These are phyloP conservation scores for Lepiota brunneoincarnata DNA, from an alignment of 768 basidiomycete species.

Conservation along the genomic window DNA sequence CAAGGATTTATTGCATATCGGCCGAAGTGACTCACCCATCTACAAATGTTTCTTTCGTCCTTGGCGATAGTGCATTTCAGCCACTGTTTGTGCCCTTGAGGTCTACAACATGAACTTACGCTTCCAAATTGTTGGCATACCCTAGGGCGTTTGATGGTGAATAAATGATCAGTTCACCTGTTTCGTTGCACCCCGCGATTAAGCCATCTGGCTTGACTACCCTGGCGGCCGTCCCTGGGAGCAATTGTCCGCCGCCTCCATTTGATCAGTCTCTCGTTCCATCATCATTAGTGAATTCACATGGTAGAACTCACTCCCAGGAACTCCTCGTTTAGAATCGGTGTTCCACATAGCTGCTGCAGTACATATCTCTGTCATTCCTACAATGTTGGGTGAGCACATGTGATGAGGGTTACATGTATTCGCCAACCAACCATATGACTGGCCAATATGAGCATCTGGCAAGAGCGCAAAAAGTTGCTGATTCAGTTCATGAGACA, in stretches of 20 bases:
- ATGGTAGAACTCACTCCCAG: conserved; percentile 39
- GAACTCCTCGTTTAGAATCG: conserved; percentile 43
- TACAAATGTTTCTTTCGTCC: conserved; percentile 66
- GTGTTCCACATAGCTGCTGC: conserved; percentile 48
- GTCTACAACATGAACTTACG: conserved; percentile 40
- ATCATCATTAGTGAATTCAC: background rate
- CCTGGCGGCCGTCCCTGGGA: conserved; percentile 55
- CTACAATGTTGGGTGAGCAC: conserved; percentile 25
- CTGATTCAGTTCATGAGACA: conserved; percentile 50
- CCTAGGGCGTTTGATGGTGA: conserved; percentile 53
- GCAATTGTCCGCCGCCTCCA: conserved; percentile 48
- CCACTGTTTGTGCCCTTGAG: too few species aligned
- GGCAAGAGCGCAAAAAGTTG: conserved; percentile 50
- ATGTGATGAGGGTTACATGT: background rate
- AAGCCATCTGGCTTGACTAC: conserved; percentile 59
- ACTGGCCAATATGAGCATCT: conserved; percentile 53
- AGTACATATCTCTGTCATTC: conserved; percentile 66
- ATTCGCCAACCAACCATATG: conserved; percentile 39
- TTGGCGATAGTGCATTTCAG: conserved; percentile 18
- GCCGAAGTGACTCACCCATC: conserved; percentile 45
- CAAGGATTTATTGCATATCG: background rate
- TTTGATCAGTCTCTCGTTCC: background rate
- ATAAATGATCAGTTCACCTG: conserved; percentile 58
- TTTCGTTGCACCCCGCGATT: conserved; percentile 50
- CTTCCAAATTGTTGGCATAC: conserved; percentile 59